Percentiles rank a stretch among this genome's conserved stretches.
phyloP scores from a whole-genome alignment of 768 basidiomycete species.

The Pleurotus eryngii region DNA sequence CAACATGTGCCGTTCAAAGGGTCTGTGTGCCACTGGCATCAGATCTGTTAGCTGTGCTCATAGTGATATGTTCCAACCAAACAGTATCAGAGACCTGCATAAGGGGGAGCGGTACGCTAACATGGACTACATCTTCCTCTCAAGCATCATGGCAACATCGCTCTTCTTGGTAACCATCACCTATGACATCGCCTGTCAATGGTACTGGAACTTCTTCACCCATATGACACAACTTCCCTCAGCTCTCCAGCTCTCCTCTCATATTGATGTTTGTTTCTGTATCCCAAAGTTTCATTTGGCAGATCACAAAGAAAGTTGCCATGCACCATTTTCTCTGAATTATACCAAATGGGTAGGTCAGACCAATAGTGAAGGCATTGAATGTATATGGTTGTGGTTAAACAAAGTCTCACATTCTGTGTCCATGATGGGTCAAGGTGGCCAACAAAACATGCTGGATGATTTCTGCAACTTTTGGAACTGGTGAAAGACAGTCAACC shows the following conservation, averaged over 20 bases:
- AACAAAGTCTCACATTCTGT: constrained; percentile 13
- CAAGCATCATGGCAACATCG: background rate
- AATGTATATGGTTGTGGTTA: constrained; percentile 12
- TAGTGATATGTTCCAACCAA: constrained; percentile 19
- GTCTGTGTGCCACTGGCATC: constrained; percentile 21
- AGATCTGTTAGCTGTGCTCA: constrained; percentile 18
- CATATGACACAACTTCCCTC: background rate
- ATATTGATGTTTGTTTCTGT: background rate
- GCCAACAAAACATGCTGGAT: constrained; percentile 20
- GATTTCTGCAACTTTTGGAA: constrained; percentile 20
- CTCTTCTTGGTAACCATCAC: constrained; percentile 8
- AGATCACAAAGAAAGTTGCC: constrained; percentile 17
- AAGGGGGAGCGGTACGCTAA: too few relatives aligned
- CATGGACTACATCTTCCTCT: too few relatives aligned
- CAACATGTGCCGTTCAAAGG: constrained; percentile 18
- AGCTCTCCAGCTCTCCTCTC: background rate
- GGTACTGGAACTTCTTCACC: background rate
- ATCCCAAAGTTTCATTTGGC: constrained; percentile 24
- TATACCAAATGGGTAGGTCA: constrained; percentile 19
- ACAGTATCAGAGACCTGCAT: constrained; percentile 21
- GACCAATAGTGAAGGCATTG: constrained; percentile 31
- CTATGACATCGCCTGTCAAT: constrained; percentile 14
- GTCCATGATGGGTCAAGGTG: constrained; percentile 18
- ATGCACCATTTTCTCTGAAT: constrained; percentile 25
- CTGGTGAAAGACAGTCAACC: constrained; percentile 15